Evolutionary conservation across 1,284 basidiomycete species (phyloP).

Genomic region (Cerrena zonata): DNA sequence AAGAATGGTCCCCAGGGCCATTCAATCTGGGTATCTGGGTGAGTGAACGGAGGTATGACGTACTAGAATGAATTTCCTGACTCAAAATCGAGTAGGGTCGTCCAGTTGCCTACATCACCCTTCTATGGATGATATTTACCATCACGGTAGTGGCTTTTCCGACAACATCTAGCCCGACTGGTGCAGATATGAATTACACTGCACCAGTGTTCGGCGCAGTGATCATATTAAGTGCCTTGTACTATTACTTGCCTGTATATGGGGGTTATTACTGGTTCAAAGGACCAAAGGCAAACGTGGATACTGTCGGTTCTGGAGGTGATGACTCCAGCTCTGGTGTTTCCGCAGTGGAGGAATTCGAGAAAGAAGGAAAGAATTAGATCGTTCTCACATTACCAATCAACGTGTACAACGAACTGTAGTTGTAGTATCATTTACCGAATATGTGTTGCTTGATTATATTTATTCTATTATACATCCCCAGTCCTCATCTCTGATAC

Average conservation of each 20-base stretch:
- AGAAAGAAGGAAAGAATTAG: neutral
- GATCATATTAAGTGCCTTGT: conserved; percentile 47
- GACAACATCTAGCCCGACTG: conserved; percentile 39
- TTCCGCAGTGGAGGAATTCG: neutral
- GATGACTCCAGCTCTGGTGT: neutral
- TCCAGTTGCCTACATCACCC: conserved; percentile 46
- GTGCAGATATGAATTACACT: conserved; percentile 62
- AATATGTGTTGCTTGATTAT: too few species aligned
- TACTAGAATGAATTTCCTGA: neutral
- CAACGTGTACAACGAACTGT: too few species aligned
- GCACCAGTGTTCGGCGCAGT: conserved; percentile 56
- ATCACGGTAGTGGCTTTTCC: conserved; percentile 61
- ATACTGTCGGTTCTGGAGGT: neutral
- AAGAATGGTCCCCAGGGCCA: conserved; percentile 56
- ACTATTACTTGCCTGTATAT: conserved; percentile 65
- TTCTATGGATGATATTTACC: conserved; percentile 61
- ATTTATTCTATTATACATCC: too few species aligned
- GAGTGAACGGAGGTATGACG: conserved; percentile 23
- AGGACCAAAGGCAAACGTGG: conserved; percentile 46
- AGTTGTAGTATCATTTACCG: too few species aligned
- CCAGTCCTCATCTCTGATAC: neutral
- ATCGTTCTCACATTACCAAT: too few species aligned
- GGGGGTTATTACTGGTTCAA: conserved; percentile 68
- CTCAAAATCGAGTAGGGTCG: conserved; percentile 36
- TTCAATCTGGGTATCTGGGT: conserved; percentile 59